Evolutionary conservation across 176 grass and related monocot species (phyloP), one percentile per base, ranked within the genome.

Genomic region (Rhipidocladum racemiflorum): DNA sequence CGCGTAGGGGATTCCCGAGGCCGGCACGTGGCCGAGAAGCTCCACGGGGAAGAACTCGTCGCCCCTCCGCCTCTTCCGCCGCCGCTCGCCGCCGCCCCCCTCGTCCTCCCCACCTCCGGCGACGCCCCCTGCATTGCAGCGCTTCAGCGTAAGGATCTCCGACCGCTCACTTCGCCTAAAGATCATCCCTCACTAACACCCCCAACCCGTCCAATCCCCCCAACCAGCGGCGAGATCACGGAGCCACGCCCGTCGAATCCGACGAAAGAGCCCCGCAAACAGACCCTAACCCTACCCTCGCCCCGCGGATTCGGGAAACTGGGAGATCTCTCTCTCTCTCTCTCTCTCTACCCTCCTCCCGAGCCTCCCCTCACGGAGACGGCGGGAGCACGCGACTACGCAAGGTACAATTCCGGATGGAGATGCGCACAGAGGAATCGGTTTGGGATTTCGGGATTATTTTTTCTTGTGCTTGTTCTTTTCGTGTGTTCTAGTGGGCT

Each of bases 151-250:
- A 67, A 80, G 89, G 87, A 97, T 85, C 76, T 87, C 81, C 53
- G 64, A 83, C 84, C 92, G 91, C 88, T 97, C 90, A 28, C 42
- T 81, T 81, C 95, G 86, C 95, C 94, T 92, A 79, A 95, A 95
- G 85, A 98, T 98, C 96, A 98, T 98, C 84, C 40, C 89, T 46
- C 24, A 30, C 78, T 36, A 95, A 89, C 81, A 38, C 87, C 75
- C 48, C 39, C 74, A 20, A 8, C 20, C 71, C 64, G 49, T 9
- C 53, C 53, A 71, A 38, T 82, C 42, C 43, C 51, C 71, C 65
- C 60, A n/a, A 23, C 21, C 65, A 48, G 39, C 68, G n/a, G 55
- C 51, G 63, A 63, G 86, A 86, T 80, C 74, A 75, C 80, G 39
- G 42, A 70, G 24, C 10, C 14, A 4, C 57, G 6, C 67, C 42